phyloP scores from a whole-genome alignment of 305 asterid species.

The Solanum hybrid region DNA sequence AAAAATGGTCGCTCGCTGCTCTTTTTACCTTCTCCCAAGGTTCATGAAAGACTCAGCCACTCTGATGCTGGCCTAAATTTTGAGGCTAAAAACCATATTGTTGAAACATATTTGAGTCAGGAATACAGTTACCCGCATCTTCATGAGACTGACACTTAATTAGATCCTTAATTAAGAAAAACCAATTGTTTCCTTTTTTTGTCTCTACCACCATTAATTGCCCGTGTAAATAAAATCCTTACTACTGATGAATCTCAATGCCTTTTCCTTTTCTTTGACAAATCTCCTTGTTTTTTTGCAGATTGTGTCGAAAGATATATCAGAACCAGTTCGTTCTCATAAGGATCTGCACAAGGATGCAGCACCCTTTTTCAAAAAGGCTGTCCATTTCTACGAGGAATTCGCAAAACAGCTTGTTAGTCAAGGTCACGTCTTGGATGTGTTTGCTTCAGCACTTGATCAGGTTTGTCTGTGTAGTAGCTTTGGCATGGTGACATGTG shows the following conservation, averaged over 20 bases:
- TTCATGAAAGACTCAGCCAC: neutral
- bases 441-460: slow-evolving; percentile 97
- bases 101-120: neutral
- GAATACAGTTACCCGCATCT: neutral
- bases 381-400: slow-evolving; percentile 74
- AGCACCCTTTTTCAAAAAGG: slow-evolving; percentile 74
- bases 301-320: slow-evolving; percentile 91
- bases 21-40: neutral
- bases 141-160: neutral
- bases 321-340: slow-evolving; percentile 97
- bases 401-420: slow-evolving; percentile 75
- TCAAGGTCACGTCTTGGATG: slow-evolving; percentile 89
- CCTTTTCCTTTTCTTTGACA: neutral
- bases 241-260: neutral
- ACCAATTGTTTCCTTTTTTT: neutral
- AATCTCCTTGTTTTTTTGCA: slow-evolving; percentile 18
- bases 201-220: neutral
- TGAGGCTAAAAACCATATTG: neutral
- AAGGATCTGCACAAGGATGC: slow-evolving; percentile 98
- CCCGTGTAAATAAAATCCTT: neutral
- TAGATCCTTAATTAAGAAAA: neutral
- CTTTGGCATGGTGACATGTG: neutral
- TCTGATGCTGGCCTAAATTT: neutral
- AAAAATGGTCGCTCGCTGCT: neutral
- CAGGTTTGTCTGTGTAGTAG: slow-evolving; percentile 46